Percentiles rank a stretch among this genome's conserved stretches.
Evolutionary conservation across 192 early-diverging fungal species (phyloP).

Genomic region (Chytriomyces confervae): DNA sequence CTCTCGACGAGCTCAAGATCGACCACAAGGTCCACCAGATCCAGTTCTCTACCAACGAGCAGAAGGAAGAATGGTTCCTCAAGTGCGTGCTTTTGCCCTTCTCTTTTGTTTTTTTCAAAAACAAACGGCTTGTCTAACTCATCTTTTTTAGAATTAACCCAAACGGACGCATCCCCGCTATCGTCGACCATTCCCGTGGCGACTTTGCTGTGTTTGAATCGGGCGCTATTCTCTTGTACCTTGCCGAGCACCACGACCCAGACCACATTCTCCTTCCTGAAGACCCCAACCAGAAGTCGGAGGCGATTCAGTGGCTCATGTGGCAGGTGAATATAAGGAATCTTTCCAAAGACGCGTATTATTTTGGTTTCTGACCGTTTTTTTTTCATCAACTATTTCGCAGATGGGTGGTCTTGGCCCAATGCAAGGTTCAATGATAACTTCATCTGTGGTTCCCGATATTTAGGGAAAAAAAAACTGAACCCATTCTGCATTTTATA

Average conservation of each 20-base stretch:
- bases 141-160: conserved; percentile 40
- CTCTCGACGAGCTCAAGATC: conserved; percentile 57
- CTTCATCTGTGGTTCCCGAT: not conserved
- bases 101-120: not conserved
- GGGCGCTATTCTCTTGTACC: conserved; percentile 64
- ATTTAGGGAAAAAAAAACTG: conserved; percentile 33
- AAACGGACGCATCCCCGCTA: conserved; percentile 59
- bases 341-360: too few relatives aligned
- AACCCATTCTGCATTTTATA: conserved; percentile 49
- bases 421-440: conserved; percentile 29
- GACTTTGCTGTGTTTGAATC: conserved; percentile 64
- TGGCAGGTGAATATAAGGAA: conserved; percentile 41
- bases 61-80: conserved; percentile 48
- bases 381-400: not conserved
- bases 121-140: not conserved
- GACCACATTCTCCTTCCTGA: conserved; percentile 50
- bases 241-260: conserved; percentile 60
- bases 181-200: conserved; percentile 56
- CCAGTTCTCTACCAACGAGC: conserved; percentile 49
- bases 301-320: conserved; percentile 63
- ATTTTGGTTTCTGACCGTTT: conserved; percentile 5
- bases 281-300: conserved; percentile 49
- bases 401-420: conserved; percentile 45
- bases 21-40: conserved; percentile 47
- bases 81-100: not conserved